Evolutionary conservation across 1,139 yeast genomes (phyloP).

Genomic region (Geotrichum aggregatum): DNA sequence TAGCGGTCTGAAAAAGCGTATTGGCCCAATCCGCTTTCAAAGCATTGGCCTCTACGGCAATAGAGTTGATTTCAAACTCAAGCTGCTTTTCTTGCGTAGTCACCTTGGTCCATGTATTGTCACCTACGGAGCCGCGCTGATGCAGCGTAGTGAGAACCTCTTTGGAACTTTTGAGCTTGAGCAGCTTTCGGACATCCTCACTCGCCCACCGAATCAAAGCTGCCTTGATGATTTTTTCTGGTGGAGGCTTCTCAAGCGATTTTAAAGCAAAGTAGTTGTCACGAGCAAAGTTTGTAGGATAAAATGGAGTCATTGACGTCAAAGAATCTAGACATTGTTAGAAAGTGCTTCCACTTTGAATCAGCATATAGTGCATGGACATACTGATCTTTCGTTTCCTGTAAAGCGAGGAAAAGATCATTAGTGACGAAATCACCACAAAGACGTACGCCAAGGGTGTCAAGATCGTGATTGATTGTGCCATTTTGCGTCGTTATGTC

Average conservation of each 20-base stretch:
- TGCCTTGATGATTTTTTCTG: constrained; percentile 78
- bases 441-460: constrained; percentile 81
- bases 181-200: constrained; percentile 63
- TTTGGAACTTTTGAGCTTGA: constrained; percentile 69
- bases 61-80: constrained; percentile 73
- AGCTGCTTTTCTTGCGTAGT: constrained; percentile 72
- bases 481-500: constrained; percentile 27
- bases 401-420: constrained; percentile 69
- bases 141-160: constrained; percentile 65
- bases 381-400: constrained; percentile 52
- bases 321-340: constrained; percentile 7
- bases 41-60: constrained; percentile 71
- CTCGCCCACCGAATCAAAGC: constrained; percentile 74
- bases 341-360: constrained; percentile 19
- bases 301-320: constrained; percentile 14
- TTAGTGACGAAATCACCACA: constrained; percentile 64
- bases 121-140: constrained; percentile 88
- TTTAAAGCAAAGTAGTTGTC: constrained; percentile 61
- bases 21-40: constrained; percentile 79
- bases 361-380: constrained; percentile 19
- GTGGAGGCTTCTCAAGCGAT: constrained; percentile 55
- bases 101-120: constrained; percentile 76
- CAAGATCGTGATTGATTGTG: constrained; percentile 58
- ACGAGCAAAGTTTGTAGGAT: constrained; percentile 41
- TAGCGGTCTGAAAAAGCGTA: constrained; percentile 70